Percentiles rank a stretch among this genome's conserved stretches.
Evolutionary conservation across 1,139 yeast genomes (phyloP).

Genomic region (Suhomyces maxii): DNA sequence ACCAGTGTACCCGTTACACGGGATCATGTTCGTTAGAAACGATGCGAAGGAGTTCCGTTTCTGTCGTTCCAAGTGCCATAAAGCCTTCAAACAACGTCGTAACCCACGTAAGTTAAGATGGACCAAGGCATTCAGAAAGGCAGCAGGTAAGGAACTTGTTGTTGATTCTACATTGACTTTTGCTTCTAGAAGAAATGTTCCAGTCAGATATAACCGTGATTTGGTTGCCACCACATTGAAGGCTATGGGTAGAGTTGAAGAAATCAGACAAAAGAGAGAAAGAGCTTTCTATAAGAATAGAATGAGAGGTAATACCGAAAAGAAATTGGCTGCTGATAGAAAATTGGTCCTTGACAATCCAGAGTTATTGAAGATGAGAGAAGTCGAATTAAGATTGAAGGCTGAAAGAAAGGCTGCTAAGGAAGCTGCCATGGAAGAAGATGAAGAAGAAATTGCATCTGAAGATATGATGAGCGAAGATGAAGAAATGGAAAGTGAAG

Average conservation of each 20-base stretch:
- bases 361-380: constrained; percentile 87
- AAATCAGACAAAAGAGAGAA: constrained; percentile 94
- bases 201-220: constrained; percentile 96
- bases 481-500: constrained; percentile 48
- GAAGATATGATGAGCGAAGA: constrained; percentile 37
- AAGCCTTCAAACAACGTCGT: constrained; percentile 96
- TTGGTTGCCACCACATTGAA: constrained; percentile 88
- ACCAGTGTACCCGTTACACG: constrained; percentile 96
- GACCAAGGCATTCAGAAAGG: constrained; percentile 99
- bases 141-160: constrained; percentile 98
- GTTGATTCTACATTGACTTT: constrained; percentile 96
- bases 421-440: constrained; percentile 52
- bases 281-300: constrained; percentile 98
- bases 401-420: constrained; percentile 69
- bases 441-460: constrained; percentile 41
- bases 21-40: constrained; percentile 96
- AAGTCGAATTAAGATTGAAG: constrained; percentile 82
- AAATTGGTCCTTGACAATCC: constrained; percentile 87
- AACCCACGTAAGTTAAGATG: constrained; percentile 97
- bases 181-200: constrained; percentile 96
- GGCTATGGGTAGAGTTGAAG: constrained; percentile 96
- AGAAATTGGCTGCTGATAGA: constrained; percentile 80
- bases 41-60: constrained; percentile 97
- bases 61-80: constrained; percentile 98
- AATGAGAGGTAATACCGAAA: constrained; percentile 96